Percentiles rank a stretch among this genome's conserved stretches.
Evolutionary conservation across 495 filamentous ascomycete species (phyloP).

Genomic region (Barbatosphaeria neglecta): DNA sequence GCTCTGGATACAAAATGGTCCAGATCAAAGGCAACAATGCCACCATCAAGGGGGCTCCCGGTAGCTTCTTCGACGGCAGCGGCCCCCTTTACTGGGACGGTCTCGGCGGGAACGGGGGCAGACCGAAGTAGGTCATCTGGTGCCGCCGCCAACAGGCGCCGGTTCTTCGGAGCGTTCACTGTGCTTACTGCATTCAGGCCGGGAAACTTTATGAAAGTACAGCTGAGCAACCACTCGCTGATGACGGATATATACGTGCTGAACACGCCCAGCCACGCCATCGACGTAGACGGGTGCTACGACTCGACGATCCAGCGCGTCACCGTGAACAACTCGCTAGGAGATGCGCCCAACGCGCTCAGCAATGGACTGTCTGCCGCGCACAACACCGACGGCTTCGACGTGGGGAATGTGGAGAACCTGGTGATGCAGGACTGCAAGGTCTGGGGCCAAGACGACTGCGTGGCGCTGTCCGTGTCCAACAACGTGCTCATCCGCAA

Average conservation of each 20-base stretch:
- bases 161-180: no score
- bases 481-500: constrained; percentile 41
- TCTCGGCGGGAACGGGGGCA: not conserved
- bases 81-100: not conserved
- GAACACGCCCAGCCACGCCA: constrained; percentile 50
- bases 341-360: constrained; percentile 18
- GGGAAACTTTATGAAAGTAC: not conserved
- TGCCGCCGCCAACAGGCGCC: not conserved
- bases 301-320: constrained; percentile 36
- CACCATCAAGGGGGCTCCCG: not conserved
- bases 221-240: constrained; percentile 9
- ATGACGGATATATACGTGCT: constrained; percentile 26
- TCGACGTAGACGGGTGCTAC: constrained; percentile 39
- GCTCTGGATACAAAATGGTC: constrained; percentile 2
- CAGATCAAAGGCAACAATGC: constrained; percentile 1
- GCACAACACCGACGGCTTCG: constrained; percentile 59
- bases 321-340: constrained; percentile 49
- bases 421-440: constrained; percentile 42
- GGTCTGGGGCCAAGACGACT: constrained; percentile 50
- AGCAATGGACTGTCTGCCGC: constrained; percentile 12
- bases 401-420: constrained; percentile 37
- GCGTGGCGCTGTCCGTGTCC: constrained; percentile 48
- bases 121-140: not conserved
- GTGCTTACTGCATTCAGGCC: not conserved
- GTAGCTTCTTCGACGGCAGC: not conserved